Evolutionary conservation across 2,329 filamentous ascomycete genomes (phyloP).

Genomic region (Arthrobotrys megalospora): DNA sequence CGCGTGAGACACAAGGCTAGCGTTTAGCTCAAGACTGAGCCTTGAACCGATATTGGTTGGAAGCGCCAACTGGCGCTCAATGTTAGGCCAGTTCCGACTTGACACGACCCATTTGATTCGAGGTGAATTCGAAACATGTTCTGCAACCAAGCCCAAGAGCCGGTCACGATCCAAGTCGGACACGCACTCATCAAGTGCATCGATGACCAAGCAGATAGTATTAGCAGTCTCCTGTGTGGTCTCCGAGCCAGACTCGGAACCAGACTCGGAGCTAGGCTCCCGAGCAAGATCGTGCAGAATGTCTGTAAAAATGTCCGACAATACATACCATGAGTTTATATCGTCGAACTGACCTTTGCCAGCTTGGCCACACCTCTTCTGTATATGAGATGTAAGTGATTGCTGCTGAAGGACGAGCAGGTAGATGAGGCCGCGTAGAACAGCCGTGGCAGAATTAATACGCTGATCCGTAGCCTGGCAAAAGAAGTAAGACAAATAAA

Average conservation of each 20-base stretch:
- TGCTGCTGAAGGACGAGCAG: constrained; percentile 64
- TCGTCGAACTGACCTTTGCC: constrained; percentile 67
- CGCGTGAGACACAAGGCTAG: constrained; percentile 65
- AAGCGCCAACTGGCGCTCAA: constrained; percentile 66
- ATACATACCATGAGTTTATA: constrained; percentile 66
- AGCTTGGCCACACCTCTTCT: constrained; percentile 65
- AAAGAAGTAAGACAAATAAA: no score
- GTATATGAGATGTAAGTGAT: constrained; percentile 66
- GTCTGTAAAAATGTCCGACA: constrained; percentile 67
- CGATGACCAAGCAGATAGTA: constrained; percentile 67
- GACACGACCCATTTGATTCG: constrained; percentile 69
- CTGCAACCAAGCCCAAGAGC: constrained; percentile 32
- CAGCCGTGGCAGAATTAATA: no score
- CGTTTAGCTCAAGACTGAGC: constrained; percentile 67
- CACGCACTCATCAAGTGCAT: constrained; percentile 70
- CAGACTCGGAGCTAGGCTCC: no score
- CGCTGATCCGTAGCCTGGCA: no score
- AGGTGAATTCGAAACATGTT: neutral
- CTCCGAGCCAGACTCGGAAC: no score
- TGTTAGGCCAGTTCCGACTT: constrained; percentile 68
- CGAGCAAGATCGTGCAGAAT: constrained; percentile 67
- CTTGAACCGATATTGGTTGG: constrained; percentile 62
- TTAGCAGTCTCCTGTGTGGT: no score
- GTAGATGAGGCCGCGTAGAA: no score
- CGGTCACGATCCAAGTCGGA: constrained; percentile 62